A percentile compares a stretch with the other conserved stretches of the same genome.
phyloP scores from a whole-genome alignment of 108 stramenopile species.

The Stephanodiscus triporus region DNA sequence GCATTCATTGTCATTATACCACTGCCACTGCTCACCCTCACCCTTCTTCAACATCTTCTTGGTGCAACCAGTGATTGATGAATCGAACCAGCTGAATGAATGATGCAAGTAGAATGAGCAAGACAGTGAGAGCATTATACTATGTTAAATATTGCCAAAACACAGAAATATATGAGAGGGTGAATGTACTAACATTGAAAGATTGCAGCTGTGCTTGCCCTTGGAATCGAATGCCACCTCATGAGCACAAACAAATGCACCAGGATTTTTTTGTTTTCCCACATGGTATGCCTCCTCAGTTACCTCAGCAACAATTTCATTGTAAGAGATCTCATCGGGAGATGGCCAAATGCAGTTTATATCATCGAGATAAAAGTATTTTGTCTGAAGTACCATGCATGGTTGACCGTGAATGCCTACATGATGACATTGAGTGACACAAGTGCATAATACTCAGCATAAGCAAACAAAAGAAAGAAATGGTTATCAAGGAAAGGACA shows the following conservation, averaged over 20 bases:
- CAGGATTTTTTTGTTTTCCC: neutral
- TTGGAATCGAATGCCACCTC: constrained; percentile 46
- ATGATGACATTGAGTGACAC: neutral
- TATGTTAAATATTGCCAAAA: too few relatives aligned
- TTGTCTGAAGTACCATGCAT: constrained; percentile 39
- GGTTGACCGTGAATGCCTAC: constrained; percentile 45
- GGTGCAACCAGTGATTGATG: constrained; percentile 27
- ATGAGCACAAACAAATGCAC: constrained; percentile 11
- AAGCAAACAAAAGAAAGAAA: too few relatives aligned
- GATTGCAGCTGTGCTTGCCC: constrained; percentile 41
- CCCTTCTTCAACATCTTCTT: constrained; percentile 32
- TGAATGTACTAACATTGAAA: constrained; percentile 28
- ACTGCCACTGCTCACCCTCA: constrained; percentile 29
- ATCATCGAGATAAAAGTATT: constrained; percentile 31
- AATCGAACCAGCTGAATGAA: constrained; percentile 33
- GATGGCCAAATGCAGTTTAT: neutral
- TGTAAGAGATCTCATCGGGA: constrained; percentile 5
- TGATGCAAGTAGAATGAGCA: neutral
- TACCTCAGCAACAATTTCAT: constrained; percentile 19
- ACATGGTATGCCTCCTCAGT: constrained; percentile 19
- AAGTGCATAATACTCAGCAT: neutral
- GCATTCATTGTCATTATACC: constrained; percentile 28
- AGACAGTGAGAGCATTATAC: neutral
- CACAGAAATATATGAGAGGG: neutral
- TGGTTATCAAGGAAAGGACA: neutral